Evolutionary conservation across 2,329 filamentous ascomycete species (phyloP), one percentile per base, ranked within the genome.

Genomic region (Sclerotinia trifoliorum): DNA sequence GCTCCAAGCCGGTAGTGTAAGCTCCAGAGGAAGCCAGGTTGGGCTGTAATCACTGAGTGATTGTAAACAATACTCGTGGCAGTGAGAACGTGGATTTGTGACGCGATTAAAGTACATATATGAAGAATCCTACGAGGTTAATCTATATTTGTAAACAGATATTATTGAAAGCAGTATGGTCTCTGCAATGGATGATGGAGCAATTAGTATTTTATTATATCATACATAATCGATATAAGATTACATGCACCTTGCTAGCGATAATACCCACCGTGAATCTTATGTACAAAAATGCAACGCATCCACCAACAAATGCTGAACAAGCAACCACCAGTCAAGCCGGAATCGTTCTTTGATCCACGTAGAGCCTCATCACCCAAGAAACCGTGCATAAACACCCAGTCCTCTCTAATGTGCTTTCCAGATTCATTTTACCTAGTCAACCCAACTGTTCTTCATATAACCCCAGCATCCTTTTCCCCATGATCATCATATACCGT

Each of bases 401-500:
- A 15, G 46, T 24, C 29, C 19, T 39, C 32, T 21, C 5, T 7
- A 42, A 7, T 13, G 32, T 17, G 10, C 15, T 63, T 42, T 51
- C 35, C 46, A 19, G 21, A 21, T 49, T 61, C 10, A 32, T 6
- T 13, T 51, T 8, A 6, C n/a, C 8, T 39, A n/a, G n/a, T 6
- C 39, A 8, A 24, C 29, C 3, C 46, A 62, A n/a, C 10, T 35
- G 8, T 5, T 15, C 48, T 52, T 63, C 60, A 63, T 5, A 52
- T 42, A 21, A 24, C 46, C 15, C 32, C 60, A 63, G 32, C 32
- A 39, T 26, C 68, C 56, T 71, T 74, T 29, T 72, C 71, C 11
- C 72, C 74, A 21, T 72, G 63, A 39, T 74, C 71, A 44, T 76
- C 72, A 60, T 74, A 78, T 8, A 78, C 73, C 11, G 72, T 69